Conservation (phyloP, 257 asterid genomes). For the Fraxinus anomala region DNA sequence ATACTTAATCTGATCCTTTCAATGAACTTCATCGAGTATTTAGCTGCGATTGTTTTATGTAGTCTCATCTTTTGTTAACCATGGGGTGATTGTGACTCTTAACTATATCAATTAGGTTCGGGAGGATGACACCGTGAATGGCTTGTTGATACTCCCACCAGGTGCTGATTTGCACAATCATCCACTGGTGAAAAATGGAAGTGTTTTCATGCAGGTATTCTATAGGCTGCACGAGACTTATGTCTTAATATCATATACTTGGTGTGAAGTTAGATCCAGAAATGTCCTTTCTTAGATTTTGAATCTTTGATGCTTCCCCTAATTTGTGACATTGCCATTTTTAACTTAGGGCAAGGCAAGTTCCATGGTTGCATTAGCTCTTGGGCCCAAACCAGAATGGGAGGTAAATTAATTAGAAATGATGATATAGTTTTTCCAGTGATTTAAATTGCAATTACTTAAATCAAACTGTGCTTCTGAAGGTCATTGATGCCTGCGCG, state of each 20-base stretch:
- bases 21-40: neutral
- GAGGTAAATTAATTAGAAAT: constrained; percentile 42
- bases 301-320: neutral
- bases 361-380: constrained; percentile 88
- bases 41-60: neutral
- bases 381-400: constrained; percentile 86
- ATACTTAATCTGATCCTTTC: neutral
- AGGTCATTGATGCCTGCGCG: constrained; percentile 96
- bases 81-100: constrained; percentile 6
- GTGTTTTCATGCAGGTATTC: constrained; percentile 76
- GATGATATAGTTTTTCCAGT: neutral
- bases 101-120: constrained; percentile 49
- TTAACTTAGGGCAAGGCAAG: constrained; percentile 83
- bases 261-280: constrained; percentile 5
- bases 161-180: constrained; percentile 89
- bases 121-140: constrained; percentile 76
- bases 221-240: neutral
- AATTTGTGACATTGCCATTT: neutral
- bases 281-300: neutral
- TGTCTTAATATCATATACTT: neutral
- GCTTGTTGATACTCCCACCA: constrained; percentile 75
- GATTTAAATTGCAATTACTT: constrained; percentile 20
- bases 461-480: constrained; percentile 34
- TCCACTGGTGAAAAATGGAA: constrained; percentile 72
- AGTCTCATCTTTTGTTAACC: constrained; percentile 3